Base-by-base conservation (phyloP, 495 filamentous ascomycete genomes). In the Xylaria grammica region DNA sequence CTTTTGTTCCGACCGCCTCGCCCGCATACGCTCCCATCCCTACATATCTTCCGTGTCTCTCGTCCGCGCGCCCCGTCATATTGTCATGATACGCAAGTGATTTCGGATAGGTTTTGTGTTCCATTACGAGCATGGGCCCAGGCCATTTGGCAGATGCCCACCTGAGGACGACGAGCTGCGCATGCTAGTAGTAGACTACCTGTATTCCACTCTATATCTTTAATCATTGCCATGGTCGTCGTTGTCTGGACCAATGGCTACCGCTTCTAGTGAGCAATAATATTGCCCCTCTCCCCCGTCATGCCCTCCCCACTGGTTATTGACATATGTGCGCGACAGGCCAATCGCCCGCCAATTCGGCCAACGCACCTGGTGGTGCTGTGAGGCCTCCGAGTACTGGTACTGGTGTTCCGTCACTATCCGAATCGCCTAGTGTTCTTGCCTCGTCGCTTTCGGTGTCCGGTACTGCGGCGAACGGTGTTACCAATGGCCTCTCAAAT, bases 221-320 rank as follows among this genome's bases (percentile, higher is more conserved):
- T 57, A 53, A 40, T 65, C 46, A 62, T 46, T 72, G 72, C 71
- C 69, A 74, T 74, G 72, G 57, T 74, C 63, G 72, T 49, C 55
- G 69, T 51, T 67, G 67, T 27, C 45, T 49, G 53, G 62, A 59
- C 63, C 69, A 68, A 74, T 74, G 72, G 72, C 72, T 74, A 74
- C 72, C 48, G 53, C 67, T 61, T 68, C 72, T 65, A 71, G 72
- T 74, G 69, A 26, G 72, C 50, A 38, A n/a, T 53, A 22, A 30
- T 22, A 49, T 60, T 56, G 38, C 26, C 32, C 32, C 56, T 60
- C 29, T 10, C 42, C 27, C 29, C 54, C 29, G 10, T 13, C 55
- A 32, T 60, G 45, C 19, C 32, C 40, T 40, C 49, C 58, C 44
- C 15, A 38, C 29, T 24, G 10, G 19, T 42, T 64, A 34, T 67